These are phyloP conservation scores for Xylariaceae sp. DNA, from an alignment of 2,329 filamentous ascomycete species.

Conservation along the genomic window DNA sequence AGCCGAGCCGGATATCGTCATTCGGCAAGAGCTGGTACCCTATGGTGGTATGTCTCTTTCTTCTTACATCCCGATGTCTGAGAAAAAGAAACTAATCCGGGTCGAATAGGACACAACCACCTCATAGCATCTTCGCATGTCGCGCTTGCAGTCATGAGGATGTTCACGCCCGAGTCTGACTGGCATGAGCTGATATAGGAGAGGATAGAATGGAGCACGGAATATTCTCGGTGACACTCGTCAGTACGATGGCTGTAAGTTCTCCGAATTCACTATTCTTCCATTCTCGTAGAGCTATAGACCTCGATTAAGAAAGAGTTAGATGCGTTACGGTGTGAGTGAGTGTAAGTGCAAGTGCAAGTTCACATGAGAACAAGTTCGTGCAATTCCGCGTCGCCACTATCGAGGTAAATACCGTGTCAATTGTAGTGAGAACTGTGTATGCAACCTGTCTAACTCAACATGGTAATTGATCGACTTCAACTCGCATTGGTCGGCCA, in stretches of 20 bases:
- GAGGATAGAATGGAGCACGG: not conserved
- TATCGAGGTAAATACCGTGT: too few species aligned
- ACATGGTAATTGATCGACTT: not conserved
- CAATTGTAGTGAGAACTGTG: too few species aligned
- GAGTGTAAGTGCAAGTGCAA: too few species aligned
- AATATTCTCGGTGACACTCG: too few species aligned
- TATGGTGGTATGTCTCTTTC: constrained; percentile 45
- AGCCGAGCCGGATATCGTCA: constrained; percentile 41
- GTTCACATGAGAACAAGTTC: too few species aligned
- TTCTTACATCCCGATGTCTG: not conserved
- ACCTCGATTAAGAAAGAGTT: too few species aligned
- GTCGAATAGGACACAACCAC: constrained; percentile 58
- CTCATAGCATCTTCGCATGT: constrained; percentile 63
- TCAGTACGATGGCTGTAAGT: too few species aligned
- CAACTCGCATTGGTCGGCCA: not conserved
- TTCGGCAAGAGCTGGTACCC: constrained; percentile 51
- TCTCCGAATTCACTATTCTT: too few species aligned
- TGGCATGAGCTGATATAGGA: constrained; percentile 2
- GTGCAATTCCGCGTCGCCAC: too few species aligned
- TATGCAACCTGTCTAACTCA: not conserved
- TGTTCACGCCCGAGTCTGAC: constrained; percentile 44
- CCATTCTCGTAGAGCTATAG: too few species aligned
- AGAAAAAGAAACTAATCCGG: not conserved
- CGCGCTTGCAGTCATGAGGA: constrained; percentile 57
- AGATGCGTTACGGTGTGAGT: too few species aligned